phyloP scores from a whole-genome alignment of 805 yeast genomes.

The Hanseniaspora mollemarum region DNA sequence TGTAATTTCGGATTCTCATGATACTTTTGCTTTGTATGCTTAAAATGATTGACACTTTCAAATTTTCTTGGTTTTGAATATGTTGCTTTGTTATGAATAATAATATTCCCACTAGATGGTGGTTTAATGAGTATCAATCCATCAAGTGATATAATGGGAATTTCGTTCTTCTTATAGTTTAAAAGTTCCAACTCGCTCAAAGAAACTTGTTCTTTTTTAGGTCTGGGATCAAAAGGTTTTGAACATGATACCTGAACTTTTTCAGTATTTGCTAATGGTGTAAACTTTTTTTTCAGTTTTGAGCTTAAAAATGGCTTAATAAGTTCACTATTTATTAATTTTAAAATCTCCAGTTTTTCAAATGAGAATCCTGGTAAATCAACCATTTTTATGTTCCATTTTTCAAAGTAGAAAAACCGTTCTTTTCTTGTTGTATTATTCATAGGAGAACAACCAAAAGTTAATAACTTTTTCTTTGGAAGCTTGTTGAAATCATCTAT shows the following conservation, averaged over 20 bases:
- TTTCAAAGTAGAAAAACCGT: constrained; percentile 3
- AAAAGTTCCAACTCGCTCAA: background rate
- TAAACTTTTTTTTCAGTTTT: background rate
- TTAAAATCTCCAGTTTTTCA: background rate
- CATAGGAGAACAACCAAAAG: constrained; percentile 7
- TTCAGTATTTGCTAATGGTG: background rate
- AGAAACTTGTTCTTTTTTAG: background rate
- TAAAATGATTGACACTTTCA: background rate
- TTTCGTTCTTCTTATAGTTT: background rate
- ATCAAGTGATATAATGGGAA: background rate
- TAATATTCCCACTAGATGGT: background rate
- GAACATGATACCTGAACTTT: background rate
- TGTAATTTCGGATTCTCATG: background rate
- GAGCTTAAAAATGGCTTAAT: background rate
- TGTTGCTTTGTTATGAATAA: background rate
- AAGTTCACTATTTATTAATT: background rate
- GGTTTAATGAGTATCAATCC: constrained; percentile 1
- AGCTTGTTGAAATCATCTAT: background rate
- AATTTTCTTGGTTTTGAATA: background rate
- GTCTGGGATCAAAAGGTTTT: constrained; percentile 2
- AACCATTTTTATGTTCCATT: background rate
- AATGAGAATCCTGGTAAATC: constrained; percentile 11
- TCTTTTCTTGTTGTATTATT: constrained; percentile 7
- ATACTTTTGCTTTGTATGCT: background rate
- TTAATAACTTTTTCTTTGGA: background rate